Evolutionary conservation across 2,329 filamentous ascomycete genomes (phyloP), one percentile per base, ranked within the genome.

Genomic region (Sclerotinia trifoliorum): DNA sequence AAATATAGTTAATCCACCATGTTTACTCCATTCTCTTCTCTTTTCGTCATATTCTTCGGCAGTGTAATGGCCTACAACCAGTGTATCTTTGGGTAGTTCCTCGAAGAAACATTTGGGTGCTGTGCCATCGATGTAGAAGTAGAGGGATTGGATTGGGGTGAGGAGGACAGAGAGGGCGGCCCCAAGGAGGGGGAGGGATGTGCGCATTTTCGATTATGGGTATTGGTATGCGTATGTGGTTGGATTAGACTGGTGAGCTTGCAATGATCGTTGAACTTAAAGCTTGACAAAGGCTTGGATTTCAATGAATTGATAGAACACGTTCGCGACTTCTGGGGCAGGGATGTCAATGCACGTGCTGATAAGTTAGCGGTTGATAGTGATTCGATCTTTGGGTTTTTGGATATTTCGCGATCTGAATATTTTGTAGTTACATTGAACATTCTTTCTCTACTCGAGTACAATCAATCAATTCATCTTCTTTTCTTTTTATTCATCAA

Each of bases 31-130:
- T 64, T 82, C 79, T 73, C 87, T 86, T 68, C 83, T 81, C 73
- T 88, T 82, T 68, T 91, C 86, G 80, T 95, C 89, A 83, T 88
- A 95, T 79, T 96, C 91, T 80, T 95, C 90, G 63, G 93, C 92
- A 67, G 85, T 88, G 84, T 94, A 99, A 81, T 95, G 90, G 74
- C 95, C 95, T 69, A 97, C 94, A 67, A 99, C 94, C 69, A 99
- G 83, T 19, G 95, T 98, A 80, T 97, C 94, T 84, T 98, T 97
- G 73, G 95, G 94, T 69, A 99, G 86, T 81, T 98, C 94, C 83
- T 99, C 95, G 82, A 91, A 96, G 88, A 99, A 99, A 82, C 95
- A 99, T 83, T 96, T 97, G 74, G 92, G 90, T 73, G 87, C 83
- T 62, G 86, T 86, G 76, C 91, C 92, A 79, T 98, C 93, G 80